Evolutionary conservation across 2,329 filamentous ascomycete species (phyloP).

Genomic region (Fusarium clavum): DNA sequence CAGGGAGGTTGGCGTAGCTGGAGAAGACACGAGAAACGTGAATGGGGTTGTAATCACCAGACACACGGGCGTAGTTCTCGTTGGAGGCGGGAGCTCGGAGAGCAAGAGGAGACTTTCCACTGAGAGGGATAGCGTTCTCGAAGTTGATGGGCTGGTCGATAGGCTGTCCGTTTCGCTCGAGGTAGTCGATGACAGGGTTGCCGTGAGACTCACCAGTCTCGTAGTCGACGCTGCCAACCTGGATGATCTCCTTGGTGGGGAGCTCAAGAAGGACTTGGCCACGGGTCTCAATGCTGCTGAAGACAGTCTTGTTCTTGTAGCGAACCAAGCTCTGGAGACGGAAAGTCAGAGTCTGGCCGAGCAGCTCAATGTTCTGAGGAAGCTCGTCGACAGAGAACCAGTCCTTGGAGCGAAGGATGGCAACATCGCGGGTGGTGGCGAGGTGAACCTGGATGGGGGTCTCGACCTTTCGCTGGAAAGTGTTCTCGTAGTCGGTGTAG

Average conservation of each 20-base stretch:
- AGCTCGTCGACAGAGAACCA: slow-evolving; percentile 89
- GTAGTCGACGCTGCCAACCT: slow-evolving; percentile 97
- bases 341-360: slow-evolving; percentile 95
- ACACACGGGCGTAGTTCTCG: slow-evolving; percentile 97
- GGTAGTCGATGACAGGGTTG: slow-evolving; percentile 96
- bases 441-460: slow-evolving; percentile 95
- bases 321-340: slow-evolving; percentile 90
- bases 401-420: slow-evolving; percentile 94
- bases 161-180: slow-evolving; percentile 88
- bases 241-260: slow-evolving; percentile 95
- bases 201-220: slow-evolving; percentile 91
- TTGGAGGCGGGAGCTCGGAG: slow-evolving; percentile 95
- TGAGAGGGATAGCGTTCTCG: slow-evolving; percentile 95
- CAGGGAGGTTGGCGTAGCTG: slow-evolving; percentile 92
- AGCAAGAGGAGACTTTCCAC: slow-evolving; percentile 87
- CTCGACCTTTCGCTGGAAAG: slow-evolving; percentile 97
- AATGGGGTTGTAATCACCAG: slow-evolving; percentile 98
- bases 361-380: slow-evolving; percentile 80
- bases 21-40: slow-evolving; percentile 98
- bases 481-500: slow-evolving; percentile 96
- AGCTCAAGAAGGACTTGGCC: slow-evolving; percentile 95
- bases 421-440: slow-evolving; percentile 88
- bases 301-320: slow-evolving; percentile 95
- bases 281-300: slow-evolving; percentile 89
- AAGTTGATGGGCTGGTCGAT: slow-evolving; percentile 98